Conservation (phyloP, 805 yeast genomes). For the Hanseniaspora vineae region DNA sequence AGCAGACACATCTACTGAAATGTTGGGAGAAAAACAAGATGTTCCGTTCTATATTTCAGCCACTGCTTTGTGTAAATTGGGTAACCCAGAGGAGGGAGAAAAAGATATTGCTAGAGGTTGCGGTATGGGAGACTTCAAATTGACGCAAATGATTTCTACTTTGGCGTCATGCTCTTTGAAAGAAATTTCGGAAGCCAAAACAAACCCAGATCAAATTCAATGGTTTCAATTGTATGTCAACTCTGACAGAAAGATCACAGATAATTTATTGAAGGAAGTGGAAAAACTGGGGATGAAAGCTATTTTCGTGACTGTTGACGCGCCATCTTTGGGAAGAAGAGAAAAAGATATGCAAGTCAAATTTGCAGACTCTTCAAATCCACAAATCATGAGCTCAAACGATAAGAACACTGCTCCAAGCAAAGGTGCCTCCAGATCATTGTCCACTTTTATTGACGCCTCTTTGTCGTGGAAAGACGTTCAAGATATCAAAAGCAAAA, state of each 20-base stretch:
- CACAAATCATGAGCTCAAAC: conserved; percentile 32
- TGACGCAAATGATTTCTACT: conserved; percentile 80
- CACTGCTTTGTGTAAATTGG: conserved; percentile 83
- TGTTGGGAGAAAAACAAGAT: conserved; percentile 57
- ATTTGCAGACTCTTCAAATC: conserved; percentile 27
- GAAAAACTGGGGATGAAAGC: conserved; percentile 68
- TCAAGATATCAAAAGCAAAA: conserved; percentile 37
- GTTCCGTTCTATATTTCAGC: conserved; percentile 87
- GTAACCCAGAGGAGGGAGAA: conserved; percentile 82
- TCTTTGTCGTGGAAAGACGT: conserved; percentile 54
- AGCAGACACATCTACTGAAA: conserved; percentile 55
- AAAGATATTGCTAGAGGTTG: conserved; percentile 76
- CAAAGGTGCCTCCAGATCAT: conserved; percentile 79
- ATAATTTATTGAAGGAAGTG: conserved; percentile 52
- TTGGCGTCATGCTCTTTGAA: conserved; percentile 80
- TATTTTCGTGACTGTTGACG: conserved; percentile 81
- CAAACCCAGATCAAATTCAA: conserved; percentile 49
- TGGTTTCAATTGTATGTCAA: conserved; percentile 88
- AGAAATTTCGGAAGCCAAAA: conserved; percentile 64
- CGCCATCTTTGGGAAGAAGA: conserved; percentile 82
- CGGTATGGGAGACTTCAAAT: conserved; percentile 47
- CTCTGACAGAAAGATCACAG: conserved; percentile 54
- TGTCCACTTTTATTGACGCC: conserved; percentile 75
- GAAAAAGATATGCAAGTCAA: conserved; percentile 76
- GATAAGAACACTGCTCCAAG: conserved; percentile 34